Conservation (phyloP, 768 basidiomycete species). For the Boletus reticulatus region DNA sequence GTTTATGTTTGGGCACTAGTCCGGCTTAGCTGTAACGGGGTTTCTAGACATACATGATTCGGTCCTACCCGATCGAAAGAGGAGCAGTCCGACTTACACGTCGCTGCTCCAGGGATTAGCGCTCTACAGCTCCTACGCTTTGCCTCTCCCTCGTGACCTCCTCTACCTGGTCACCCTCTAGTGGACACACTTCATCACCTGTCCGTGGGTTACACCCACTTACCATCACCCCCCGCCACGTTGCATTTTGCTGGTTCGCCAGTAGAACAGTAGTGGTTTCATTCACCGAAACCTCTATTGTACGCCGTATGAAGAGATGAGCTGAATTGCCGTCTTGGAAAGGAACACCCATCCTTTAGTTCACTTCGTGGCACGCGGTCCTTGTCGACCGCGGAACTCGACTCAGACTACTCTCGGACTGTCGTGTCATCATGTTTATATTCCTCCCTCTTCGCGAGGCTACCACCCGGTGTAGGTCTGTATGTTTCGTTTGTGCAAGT, state of each 20-base stretch:
- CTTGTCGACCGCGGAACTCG: constrained; percentile 25
- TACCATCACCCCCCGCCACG: not conserved
- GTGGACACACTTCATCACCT: not conserved
- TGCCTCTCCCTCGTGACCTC: not conserved
- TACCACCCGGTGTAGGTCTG: not conserved
- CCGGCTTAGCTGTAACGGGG: not conserved
- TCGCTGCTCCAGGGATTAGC: not conserved
- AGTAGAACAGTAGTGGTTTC: constrained; percentile 1
- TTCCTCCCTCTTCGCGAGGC: constrained; percentile 16
- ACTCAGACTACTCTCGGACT: constrained; percentile 36
- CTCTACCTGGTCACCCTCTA: constrained; percentile 6
- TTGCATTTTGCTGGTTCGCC: constrained; percentile 12
- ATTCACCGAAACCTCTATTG: not conserved
- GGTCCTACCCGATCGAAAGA: not conserved
- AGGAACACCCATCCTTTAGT: constrained; percentile 20
- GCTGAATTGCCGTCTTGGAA: not conserved
- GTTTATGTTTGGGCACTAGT: not conserved
- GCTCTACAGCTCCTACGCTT: not conserved
- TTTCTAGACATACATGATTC: not conserved
- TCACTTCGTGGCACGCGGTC: constrained; percentile 26
- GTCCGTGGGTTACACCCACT: not conserved
- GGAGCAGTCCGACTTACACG: not conserved
- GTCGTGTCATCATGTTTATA: constrained; percentile 9
- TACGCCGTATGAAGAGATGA: constrained; percentile 16
- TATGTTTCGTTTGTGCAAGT: not conserved